Base-by-base conservation (phyloP, 129 eudicot genomes). In the Mikania micrantha region DNA sequence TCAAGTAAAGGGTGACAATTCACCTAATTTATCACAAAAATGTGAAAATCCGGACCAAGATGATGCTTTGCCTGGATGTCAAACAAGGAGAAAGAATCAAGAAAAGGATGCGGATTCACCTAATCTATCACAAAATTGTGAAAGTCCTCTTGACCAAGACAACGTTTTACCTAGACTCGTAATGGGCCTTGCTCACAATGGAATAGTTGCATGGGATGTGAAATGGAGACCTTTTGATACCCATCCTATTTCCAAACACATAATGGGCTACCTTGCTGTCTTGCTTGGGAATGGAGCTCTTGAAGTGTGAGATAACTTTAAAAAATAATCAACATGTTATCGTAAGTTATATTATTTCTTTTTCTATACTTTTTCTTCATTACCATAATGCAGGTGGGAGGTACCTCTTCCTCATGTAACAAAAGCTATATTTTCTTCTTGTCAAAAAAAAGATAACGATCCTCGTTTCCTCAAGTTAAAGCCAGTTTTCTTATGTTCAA, bases 171-270 rank as follows among this genome's bases (percentile, higher is more conserved):
- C 99, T 77, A 82, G 95, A 81, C 86, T 83, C 80, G 76, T 94
- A 69, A 60, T 89, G 69, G 88, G 99, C 63, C 73, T 94, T 72
- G 99, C 93, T 70, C 99, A 94, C 76, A 84, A 89, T 71, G 99
- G 99, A 42, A 89, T 87, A 78, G 95, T 94, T 67, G 96, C 88
- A 12, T 89, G 99, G 99, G 99, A 89, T 87, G 84, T 85, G 58
- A 94, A 94, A 69, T 94, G 99, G 99, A 73, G 79, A 64, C 99
- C 99, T 15, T 54, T 27, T 32, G 67, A 62, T 72, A 66, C 75
- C 44, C 12, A 5, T 29, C 24, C 47, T 68, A 71, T 56, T 54
- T 80, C 83, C 69, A 82, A 68, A 60, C 76, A 77, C 32, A 62
- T 80, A 48, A 84, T 94, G 95, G 99, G 99, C 34, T 81, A 83